Percentiles rank a stretch among this genome's conserved stretches.
phyloP scores from a whole-genome alignment of 768 basidiomycete species.

The Leccinum truebloodii region DNA sequence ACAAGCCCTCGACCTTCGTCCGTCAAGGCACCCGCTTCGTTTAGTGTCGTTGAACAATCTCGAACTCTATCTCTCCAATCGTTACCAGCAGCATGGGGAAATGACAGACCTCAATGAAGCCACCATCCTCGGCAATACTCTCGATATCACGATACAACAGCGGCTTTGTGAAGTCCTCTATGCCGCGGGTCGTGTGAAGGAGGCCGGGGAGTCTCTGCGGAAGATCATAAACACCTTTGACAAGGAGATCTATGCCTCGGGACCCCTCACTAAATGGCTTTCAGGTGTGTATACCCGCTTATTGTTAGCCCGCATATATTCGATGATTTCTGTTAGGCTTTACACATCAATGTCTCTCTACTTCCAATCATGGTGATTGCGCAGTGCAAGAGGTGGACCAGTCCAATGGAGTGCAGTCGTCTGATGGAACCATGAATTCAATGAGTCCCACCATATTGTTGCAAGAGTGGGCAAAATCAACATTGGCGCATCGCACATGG shows the following conservation, averaged over 20 bases:
- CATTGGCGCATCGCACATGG: not conserved
- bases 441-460: not conserved
- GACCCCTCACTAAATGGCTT: not conserved
- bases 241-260: not conserved
- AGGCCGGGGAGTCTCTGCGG: not conserved
- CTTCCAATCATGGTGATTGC: not conserved
- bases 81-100: too few species aligned
- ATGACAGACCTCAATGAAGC: too few species aligned
- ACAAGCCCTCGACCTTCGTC: too few species aligned
- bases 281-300: not conserved
- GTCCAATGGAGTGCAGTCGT: too few species aligned
- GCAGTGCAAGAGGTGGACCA: too few species aligned
- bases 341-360: not conserved
- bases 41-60: too few species aligned
- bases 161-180: not conserved
- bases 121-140: not conserved
- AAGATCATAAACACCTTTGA: not conserved
- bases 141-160: not conserved
- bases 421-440: not conserved
- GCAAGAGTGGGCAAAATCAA: not conserved
- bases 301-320: not conserved
- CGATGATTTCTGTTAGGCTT: not conserved
- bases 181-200: not conserved
- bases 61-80: too few species aligned
- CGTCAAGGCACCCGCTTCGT: too few species aligned